These are phyloP conservation scores for Cladosporium sp. DNA, from an alignment of 2,329 filamentous ascomycete species.

Conservation along the genomic window DNA sequence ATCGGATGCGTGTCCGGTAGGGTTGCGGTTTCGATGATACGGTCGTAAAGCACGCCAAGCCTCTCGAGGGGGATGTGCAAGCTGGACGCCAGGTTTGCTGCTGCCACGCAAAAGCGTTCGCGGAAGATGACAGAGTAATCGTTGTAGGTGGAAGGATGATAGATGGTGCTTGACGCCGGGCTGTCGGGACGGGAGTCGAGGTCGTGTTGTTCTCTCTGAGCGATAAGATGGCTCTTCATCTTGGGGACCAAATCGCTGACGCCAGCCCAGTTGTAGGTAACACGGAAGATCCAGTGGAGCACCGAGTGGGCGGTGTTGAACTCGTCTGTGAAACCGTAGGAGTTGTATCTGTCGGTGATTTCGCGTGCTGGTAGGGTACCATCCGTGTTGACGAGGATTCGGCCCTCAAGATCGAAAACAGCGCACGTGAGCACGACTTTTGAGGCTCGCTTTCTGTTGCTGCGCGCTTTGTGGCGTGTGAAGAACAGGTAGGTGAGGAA, in stretches of 20 bases:
- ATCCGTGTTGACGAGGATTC: constrained; percentile 62
- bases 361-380: constrained; percentile 66
- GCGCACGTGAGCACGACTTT: constrained; percentile 53
- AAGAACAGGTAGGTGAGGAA: constrained; percentile 33
- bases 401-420: constrained; percentile 61
- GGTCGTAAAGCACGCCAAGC: constrained; percentile 32
- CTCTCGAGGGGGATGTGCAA: constrained; percentile 38
- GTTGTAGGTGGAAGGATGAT: constrained; percentile 53
- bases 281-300: constrained; percentile 82
- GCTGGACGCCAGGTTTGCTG: constrained; percentile 63
- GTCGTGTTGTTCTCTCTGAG: constrained; percentile 32
- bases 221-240: constrained; percentile 66
- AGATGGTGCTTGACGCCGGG: constrained; percentile 30
- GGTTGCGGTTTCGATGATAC: constrained; percentile 31
- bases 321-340: constrained; percentile 59
- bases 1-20: constrained; percentile 2
- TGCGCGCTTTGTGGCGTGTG: constrained; percentile 32
- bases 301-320: constrained; percentile 71
- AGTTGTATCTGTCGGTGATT: constrained; percentile 71
- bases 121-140: constrained; percentile 73
- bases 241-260: constrained; percentile 61
- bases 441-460: constrained; percentile 42
- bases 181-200: constrained; percentile 22
- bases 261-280: constrained; percentile 68
- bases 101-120: constrained; percentile 76